Percentiles rank a stretch among this genome's conserved stretches.
Evolutionary conservation across 352 stramenopile genomes (phyloP).

Genomic region (Globisporangium paroecandrum): DNA sequence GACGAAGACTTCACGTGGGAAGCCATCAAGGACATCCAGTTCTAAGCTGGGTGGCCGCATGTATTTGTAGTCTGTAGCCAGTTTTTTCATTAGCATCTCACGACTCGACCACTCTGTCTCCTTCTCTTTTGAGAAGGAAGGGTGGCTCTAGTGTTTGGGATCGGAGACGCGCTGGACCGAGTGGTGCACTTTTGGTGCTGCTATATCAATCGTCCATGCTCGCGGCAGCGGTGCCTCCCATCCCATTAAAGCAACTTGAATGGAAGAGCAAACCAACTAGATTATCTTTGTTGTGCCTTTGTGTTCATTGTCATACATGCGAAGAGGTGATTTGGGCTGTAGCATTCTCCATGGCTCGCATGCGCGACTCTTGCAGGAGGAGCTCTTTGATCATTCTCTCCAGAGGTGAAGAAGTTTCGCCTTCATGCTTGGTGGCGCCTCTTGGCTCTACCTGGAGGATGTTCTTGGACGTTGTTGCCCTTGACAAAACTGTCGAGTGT

Average conservation of each 20-base stretch:
- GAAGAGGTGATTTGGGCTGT: not conserved
- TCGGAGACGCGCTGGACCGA: conserved; percentile 18
- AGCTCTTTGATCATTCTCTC: not conserved
- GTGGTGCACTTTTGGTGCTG: conserved; percentile 38
- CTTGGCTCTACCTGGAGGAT: not conserved
- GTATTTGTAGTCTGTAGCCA: conserved; percentile 32
- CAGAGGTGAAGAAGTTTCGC: not conserved
- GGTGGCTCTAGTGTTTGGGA: conserved; percentile 27
- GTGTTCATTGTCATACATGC: not conserved
- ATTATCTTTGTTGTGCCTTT: conserved; percentile 19
- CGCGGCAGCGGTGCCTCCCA: conserved; percentile 16
- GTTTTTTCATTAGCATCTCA: conserved; percentile 35
- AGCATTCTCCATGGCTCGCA: not conserved
- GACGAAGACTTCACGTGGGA: conserved; percentile 99
- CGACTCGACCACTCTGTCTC: conserved; percentile 21
- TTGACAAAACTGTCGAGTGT: not conserved
- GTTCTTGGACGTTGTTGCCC: not conserved
- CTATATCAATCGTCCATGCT: conserved; percentile 44
- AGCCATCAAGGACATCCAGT: conserved; percentile 90
- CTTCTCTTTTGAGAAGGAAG: conserved; percentile 30
- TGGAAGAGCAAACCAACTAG: conserved; percentile 35
- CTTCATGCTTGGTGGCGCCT: not conserved
- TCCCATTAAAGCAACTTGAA: conserved; percentile 28
- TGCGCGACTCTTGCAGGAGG: not conserved
- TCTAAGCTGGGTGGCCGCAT: conserved; percentile 38